Conservation (phyloP, 2,329 filamentous ascomycete species). For the Neopestalotiopsis sp. region DNA sequence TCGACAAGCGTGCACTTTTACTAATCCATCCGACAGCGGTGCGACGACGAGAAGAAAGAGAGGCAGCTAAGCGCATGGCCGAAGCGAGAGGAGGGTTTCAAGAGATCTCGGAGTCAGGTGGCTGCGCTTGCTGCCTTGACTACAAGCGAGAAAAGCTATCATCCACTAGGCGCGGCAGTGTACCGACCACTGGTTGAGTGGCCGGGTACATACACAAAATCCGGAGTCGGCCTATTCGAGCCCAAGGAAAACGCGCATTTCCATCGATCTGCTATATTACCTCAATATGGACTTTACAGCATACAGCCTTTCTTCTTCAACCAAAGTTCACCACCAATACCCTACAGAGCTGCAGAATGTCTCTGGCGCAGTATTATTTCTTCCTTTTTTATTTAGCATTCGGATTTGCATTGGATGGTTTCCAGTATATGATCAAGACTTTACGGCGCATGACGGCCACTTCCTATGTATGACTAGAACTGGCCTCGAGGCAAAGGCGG, state of each 20-base stretch:
- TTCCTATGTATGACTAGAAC: background rate
- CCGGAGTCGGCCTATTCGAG: background rate
- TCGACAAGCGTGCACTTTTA: background rate
- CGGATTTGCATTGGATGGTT: background rate
- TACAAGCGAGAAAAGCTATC: slow-evolving; percentile 19
- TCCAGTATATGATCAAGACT: background rate
- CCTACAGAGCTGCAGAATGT: background rate
- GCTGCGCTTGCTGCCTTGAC: slow-evolving; percentile 34
- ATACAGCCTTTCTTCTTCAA: background rate
- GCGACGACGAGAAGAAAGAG: slow-evolving; percentile 26
- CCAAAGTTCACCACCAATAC: background rate
- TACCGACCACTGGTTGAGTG: no score
- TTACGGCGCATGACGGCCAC: background rate
- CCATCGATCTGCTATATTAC: background rate
- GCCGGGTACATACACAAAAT: background rate
- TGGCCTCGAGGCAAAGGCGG: background rate
- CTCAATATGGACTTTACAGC: background rate
- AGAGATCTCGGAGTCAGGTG: slow-evolving; percentile 26
- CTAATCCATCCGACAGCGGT: slow-evolving; percentile 22
- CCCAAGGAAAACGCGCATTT: background rate
- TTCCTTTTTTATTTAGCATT: background rate
- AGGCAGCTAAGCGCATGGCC: slow-evolving; percentile 25
- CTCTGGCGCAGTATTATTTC: background rate
- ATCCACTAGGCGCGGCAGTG: background rate
- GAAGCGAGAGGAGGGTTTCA: slow-evolving; percentile 19